Percentiles rank a stretch among this genome's conserved stretches.
These are phyloP conservation scores for Turnera subulata DNA, from an alignment of 345 rosid genomes.

Conservation along the genomic window DNA sequence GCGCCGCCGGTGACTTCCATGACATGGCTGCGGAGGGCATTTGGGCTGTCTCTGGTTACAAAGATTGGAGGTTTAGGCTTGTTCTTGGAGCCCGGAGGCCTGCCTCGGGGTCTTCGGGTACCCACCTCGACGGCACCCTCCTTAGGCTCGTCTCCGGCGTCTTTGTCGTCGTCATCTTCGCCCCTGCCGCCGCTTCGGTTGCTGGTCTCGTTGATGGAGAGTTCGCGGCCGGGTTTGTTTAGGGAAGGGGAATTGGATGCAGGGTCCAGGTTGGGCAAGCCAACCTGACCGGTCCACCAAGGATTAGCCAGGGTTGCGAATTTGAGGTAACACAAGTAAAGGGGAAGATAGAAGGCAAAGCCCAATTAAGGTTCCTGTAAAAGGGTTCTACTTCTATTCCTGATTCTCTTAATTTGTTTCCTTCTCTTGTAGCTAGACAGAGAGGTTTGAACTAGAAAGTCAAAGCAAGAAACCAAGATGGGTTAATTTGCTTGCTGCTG, in stretches of 20 bases:
- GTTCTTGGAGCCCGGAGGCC: conserved; percentile 85
- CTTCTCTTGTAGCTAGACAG: background rate
- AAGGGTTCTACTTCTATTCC: background rate
- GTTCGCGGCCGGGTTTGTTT: conserved; percentile 42
- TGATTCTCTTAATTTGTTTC: background rate
- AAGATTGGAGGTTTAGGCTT: conserved; percentile 74
- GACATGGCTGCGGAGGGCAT: conserved; percentile 77
- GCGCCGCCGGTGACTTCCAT: conserved; percentile 72
- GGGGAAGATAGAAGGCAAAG: background rate
- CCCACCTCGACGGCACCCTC: conserved; percentile 69
- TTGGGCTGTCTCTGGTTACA: conserved; percentile 80
- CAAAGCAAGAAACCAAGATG: conserved; percentile 17
- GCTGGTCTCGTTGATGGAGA: conserved; percentile 33
- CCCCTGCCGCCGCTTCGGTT: conserved; percentile 22
- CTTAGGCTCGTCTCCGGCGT: conserved; percentile 54
- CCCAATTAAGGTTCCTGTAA: background rate
- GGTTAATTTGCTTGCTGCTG: conserved; percentile 3
- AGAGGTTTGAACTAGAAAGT: conserved; percentile 26
- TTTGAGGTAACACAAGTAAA: background rate
- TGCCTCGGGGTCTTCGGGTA: conserved; percentile 67
- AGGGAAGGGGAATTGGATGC: conserved; percentile 44
- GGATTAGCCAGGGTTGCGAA: conserved; percentile 55
- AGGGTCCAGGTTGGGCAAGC: conserved; percentile 52
- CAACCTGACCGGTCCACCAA: conserved; percentile 70
- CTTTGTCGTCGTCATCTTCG: conserved; percentile 42